These are phyloP conservation scores for Centaurea solstitialis DNA, from an alignment of 129 eudicot species.

Conservation along the genomic window DNA sequence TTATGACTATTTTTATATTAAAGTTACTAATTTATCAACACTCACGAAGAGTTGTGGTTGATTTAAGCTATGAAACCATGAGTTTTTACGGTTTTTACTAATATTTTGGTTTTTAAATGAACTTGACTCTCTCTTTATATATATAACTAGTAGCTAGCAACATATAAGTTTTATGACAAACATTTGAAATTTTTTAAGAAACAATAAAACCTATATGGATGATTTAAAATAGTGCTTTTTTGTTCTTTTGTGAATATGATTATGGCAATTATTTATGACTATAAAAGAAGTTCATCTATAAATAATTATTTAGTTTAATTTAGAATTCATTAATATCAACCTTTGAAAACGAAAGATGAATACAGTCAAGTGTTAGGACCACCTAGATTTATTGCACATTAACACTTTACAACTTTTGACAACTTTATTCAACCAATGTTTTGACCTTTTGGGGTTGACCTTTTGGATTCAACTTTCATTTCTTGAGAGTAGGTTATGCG, in stretches of 20 bases:
- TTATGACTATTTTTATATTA: too few species aligned
- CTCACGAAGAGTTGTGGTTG: too few species aligned
- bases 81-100: too few species aligned
- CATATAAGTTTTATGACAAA: too few species aligned
- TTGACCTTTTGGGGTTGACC: not conserved
- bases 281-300: too few species aligned
- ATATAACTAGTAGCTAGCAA: too few species aligned
- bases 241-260: too few species aligned
- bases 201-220: not conserved
- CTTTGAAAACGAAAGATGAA: not conserved
- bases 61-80: too few species aligned
- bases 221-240: not conserved
- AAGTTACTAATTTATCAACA: too few species aligned
- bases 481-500: not conserved
- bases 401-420: not conserved
- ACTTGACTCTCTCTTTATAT: too few species aligned
- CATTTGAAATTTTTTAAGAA: not conserved
- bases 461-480: not conserved
- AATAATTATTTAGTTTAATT: not conserved
- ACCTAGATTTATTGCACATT: not conserved
- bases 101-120: too few species aligned
- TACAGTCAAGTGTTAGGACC: not conserved
- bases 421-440: not conserved
- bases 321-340: not conserved
- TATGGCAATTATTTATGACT: too few species aligned